A percentile compares a stretch with the other conserved stretches of the same genome.
phyloP scores from a whole-genome alignment of 1,284 basidiomycete genomes.

The Puccinia triticina region DNA sequence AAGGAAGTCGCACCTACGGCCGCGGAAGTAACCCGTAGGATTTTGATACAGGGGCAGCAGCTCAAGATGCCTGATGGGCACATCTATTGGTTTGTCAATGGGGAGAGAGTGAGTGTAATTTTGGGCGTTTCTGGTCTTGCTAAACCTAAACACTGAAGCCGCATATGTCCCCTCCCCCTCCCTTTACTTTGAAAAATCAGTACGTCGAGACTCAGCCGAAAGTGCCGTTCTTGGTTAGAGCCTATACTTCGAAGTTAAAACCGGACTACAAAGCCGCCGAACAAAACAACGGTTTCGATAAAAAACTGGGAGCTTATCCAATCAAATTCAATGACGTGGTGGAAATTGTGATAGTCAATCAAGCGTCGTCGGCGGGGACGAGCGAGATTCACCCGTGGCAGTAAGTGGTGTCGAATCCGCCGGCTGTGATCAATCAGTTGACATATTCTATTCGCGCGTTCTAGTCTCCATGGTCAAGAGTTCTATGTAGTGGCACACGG shows the following conservation, averaged over 20 bases:
- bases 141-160: background rate
- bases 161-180: background rate
- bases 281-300: constrained; percentile 42
- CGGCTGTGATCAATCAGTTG: background rate
- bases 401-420: constrained; percentile 3
- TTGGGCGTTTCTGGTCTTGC: background rate
- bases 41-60: constrained; percentile 42
- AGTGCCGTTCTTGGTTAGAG: constrained; percentile 33
- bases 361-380: constrained; percentile 15
- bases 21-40: constrained; percentile 35
- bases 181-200: constrained; percentile 3
- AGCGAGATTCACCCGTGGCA: constrained; percentile 48
- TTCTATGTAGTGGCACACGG: constrained; percentile 34
- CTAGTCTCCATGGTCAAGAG: constrained; percentile 38
- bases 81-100: constrained; percentile 46
- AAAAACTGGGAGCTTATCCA: constrained; percentile 26
- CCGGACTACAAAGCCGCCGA: constrained; percentile 29
- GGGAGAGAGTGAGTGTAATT: constrained; percentile 11
- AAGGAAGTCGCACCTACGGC: constrained; percentile 33
- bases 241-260: constrained; percentile 35
- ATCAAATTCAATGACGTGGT: constrained; percentile 41
- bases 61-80: constrained; percentile 1
- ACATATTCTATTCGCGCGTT: background rate
- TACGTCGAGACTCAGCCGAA: constrained; percentile 33
- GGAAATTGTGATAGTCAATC: constrained; percentile 46